phyloP scores from a whole-genome alignment of 495 filamentous ascomycete species.

The Neurospora sp. region DNA sequence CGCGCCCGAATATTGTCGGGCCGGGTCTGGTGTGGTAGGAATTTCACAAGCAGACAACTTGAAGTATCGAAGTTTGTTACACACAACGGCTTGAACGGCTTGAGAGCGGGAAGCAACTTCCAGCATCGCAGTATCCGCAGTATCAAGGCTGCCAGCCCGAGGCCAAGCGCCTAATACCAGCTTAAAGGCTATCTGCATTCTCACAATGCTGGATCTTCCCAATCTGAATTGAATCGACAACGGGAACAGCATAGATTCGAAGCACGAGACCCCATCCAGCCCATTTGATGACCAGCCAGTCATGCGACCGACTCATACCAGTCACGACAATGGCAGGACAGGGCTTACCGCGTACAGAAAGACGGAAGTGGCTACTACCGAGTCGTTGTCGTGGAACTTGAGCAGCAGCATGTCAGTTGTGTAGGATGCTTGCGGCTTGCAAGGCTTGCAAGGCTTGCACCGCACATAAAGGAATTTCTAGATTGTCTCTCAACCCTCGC shows the following conservation, averaged over 20 bases:
- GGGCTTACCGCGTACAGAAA: background rate
- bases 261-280: background rate
- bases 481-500: background rate
- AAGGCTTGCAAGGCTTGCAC: background rate
- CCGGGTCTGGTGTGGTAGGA: no score
- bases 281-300: background rate
- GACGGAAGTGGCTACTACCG: background rate
- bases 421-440: background rate
- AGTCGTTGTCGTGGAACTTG: background rate
- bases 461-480: background rate
- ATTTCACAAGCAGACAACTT: no score
- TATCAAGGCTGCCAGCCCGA: background rate
- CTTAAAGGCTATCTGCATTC: background rate
- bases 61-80: no score
- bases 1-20: background rate
- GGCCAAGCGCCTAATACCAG: background rate
- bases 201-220: background rate
- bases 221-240: background rate
- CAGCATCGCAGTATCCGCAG: no score
- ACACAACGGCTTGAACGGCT: background rate
- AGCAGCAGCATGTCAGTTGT: background rate
- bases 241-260: background rate
- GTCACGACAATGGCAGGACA: background rate
- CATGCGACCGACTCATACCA: background rate
- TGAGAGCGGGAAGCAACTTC: background rate